phyloP scores from a whole-genome alignment of 495 filamentous ascomycete genomes.

The Aspergillus cavernicola region DNA sequence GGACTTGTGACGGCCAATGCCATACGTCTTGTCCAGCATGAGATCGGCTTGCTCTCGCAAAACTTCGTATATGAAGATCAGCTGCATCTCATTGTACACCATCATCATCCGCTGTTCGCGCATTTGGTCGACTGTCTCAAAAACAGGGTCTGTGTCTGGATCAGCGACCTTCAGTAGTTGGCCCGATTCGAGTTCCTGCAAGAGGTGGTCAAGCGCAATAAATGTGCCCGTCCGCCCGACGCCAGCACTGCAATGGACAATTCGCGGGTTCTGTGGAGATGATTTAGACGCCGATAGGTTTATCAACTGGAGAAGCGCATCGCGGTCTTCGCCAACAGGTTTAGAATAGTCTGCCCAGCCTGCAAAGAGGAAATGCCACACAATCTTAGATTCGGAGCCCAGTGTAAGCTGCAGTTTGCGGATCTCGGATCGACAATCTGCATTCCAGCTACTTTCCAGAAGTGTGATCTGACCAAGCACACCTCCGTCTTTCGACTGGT shows the following conservation, averaged over 20 bases:
- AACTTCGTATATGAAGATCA: constrained; percentile 86
- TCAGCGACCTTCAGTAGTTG: constrained; percentile 49
- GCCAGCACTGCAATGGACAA: constrained; percentile 92
- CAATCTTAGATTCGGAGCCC: constrained; percentile 59
- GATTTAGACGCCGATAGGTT: constrained; percentile 70
- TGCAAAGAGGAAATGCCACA: constrained; percentile 89
- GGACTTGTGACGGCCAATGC: constrained; percentile 21
- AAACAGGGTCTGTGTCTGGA: constrained; percentile 55
- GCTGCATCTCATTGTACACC: constrained; percentile 89
- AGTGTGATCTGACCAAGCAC: constrained; percentile 46
- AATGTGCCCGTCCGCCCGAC: constrained; percentile 95
- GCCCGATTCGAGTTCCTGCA: constrained; percentile 76
- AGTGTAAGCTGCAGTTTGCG: constrained; percentile 53
- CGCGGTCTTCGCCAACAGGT: constrained; percentile 74
- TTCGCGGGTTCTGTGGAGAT: constrained; percentile 66
- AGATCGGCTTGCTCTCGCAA: constrained; percentile 65
- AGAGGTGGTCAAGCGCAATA: constrained; percentile 86
- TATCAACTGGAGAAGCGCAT: constrained; percentile 75
- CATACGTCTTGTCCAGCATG: constrained; percentile 39
- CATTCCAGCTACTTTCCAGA: constrained; percentile 41
- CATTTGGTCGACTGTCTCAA: constrained; percentile 73
- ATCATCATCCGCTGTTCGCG: constrained; percentile 91
- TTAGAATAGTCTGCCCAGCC: constrained; percentile 94
- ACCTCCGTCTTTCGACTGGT: constrained; percentile 15
- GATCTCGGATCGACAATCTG: constrained; percentile 49